Evolutionary conservation across 2,329 filamentous ascomycete species (phyloP).

Genomic region (Scedosporium aurantiacum): DNA sequence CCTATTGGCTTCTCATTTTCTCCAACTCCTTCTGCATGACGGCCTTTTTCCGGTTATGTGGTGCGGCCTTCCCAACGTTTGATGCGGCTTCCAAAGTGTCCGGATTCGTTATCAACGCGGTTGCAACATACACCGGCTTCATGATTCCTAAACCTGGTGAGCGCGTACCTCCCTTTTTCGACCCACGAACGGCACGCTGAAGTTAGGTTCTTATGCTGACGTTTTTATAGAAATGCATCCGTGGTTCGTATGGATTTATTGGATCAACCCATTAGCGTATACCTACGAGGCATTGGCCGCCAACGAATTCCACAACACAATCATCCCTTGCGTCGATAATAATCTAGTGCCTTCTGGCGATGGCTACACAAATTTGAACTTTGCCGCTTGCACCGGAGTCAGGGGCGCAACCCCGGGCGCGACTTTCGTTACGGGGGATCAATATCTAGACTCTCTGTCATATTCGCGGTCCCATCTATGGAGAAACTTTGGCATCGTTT

Average conservation of each 20-base stretch:
- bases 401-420: conserved; percentile 40
- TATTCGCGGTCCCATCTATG: conserved; percentile 42
- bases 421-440: conserved; percentile 41
- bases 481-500: conserved; percentile 52
- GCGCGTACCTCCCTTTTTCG: too few relatives aligned
- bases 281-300: conserved; percentile 57
- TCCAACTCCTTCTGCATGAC: conserved; percentile 45
- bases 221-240: conserved; percentile 38
- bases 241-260: conserved; percentile 53
- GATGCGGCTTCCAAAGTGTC: conserved; percentile 48
- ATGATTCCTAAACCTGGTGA: conserved; percentile 41
- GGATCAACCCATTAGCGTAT: conserved; percentile 58
- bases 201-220: too few relatives aligned
- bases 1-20: conserved; percentile 45
- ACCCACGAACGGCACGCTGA: too few relatives aligned
- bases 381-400: conserved; percentile 47
- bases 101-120: conserved; percentile 35
- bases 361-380: conserved; percentile 28
- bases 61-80: conserved; percentile 44
- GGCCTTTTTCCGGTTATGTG: conserved; percentile 44
- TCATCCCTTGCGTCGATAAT: conserved; percentile 34
- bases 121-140: conserved; percentile 54
- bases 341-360: conserved; percentile 41
- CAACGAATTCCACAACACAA: conserved; percentile 54
- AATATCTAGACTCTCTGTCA: conserved; percentile 44